Evolutionary conservation across 129 eudicot species (phyloP), one percentile per base, ranked within the genome.

Genomic region (Pseudognaphalium luteoalbum): DNA sequence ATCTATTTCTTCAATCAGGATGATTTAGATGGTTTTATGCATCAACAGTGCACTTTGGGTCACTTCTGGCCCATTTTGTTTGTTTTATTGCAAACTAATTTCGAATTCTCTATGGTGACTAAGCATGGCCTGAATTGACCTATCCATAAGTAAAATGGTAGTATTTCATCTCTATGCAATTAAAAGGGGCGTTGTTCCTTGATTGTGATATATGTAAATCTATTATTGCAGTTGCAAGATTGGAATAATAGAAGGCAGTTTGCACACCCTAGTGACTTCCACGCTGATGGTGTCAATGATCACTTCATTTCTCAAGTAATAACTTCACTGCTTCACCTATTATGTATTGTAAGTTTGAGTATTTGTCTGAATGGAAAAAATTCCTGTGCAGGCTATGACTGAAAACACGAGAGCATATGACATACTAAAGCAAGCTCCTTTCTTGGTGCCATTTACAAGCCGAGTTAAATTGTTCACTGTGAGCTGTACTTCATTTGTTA

Each of bases 161-260:
- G 12, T 47, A 47, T 47, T 9, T 47, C 54, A 4, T 47, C n/a
- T 47, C n/a, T 47, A 47, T 17, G 12, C 11, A 57, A 20, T 71
- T 66, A 72, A 72, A 50, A 61, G 66, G 33, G 41, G 70, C 52
- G 69, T 30, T 63, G 51, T 71, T 32, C 74, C 19, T 29, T 62
- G 20, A 67, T 77, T 25, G 42, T 70, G 56, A 74, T 44, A 37
- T 32, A 15, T 71, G 82, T 51, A 74, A 82, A 73, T 80, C 44
- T 71, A 54, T 33, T 68, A 22, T 82, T 87, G 8, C 79, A 94
- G 98, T 84, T 94, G 90, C 97, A 94, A 91, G 97, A 94, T 80
- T 94, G 98, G 98, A 94, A 94, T 73, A 94, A 94, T 81, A 85
- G 98, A 83, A 86, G 96, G 70, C 89, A 94, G 71, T 94, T 94